These are phyloP conservation scores for Calamus simplicifolius DNA, from an alignment of 176 grass and related monocot species.

Conservation along the genomic window DNA sequence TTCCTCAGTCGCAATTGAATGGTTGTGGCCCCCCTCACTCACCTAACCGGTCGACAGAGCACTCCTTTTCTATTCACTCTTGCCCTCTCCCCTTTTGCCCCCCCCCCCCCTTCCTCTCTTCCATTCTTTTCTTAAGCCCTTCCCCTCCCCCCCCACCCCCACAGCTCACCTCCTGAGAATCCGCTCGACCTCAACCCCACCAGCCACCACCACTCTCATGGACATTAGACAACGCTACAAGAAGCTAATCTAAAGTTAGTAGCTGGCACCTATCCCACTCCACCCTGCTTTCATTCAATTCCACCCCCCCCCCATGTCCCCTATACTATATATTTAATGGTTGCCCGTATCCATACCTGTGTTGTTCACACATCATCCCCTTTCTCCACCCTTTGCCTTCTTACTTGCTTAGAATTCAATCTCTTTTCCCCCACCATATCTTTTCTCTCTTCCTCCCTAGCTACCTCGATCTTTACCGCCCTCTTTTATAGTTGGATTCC, in stretches of 20 bases:
- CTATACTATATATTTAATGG: too few relatives aligned
- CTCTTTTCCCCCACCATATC: not conserved
- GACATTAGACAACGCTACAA: not conserved
- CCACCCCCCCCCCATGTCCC: not conserved
- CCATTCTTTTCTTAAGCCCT: not conserved
- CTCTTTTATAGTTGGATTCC: too few relatives aligned
- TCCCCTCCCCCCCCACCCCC: not conserved
- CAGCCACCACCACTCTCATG: not conserved
- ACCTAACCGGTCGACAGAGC: constrained; percentile 11
- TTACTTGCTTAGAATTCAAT: not conserved
- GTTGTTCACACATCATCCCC: not conserved
- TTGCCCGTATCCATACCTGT: too few relatives aligned
- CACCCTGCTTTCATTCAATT: not conserved
- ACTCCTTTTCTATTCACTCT: not conserved
- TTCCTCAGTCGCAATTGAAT: not conserved
- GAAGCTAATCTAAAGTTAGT: too few relatives aligned
- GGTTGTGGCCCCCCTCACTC: not conserved
- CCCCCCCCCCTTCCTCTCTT: not conserved
- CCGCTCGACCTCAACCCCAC: constrained; percentile 1
- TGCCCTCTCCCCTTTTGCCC: not conserved
- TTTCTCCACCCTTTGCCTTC: not conserved
- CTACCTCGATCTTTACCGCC: not conserved
- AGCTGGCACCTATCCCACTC: not conserved
- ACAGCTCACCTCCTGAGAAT: not conserved
- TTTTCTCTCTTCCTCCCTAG: not conserved